phyloP scores from a whole-genome alignment of 768 basidiomycete genomes.

The Boletus huronensis region DNA sequence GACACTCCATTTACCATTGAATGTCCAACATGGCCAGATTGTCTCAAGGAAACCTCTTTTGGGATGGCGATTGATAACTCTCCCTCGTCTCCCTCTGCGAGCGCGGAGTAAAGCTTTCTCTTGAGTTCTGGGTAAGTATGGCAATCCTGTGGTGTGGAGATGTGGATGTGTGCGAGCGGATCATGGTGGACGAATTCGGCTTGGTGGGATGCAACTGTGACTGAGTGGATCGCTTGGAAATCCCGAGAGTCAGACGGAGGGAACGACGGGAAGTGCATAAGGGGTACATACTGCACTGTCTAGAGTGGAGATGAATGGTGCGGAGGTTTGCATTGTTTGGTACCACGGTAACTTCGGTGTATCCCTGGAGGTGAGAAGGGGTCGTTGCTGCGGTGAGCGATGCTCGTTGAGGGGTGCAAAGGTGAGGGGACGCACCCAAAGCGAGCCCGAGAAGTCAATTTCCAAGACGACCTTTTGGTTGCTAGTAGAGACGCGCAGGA shows the following conservation, averaged over 20 bases:
- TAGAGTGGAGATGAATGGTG: constrained; percentile 83
- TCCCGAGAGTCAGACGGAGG: constrained; percentile 21
- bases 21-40: constrained; percentile 45
- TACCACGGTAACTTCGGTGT: constrained; percentile 87
- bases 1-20: constrained; percentile 38
- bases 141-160: constrained; percentile 71
- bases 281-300: constrained; percentile 72
- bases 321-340: constrained; percentile 77
- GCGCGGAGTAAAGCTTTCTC: constrained; percentile 84
- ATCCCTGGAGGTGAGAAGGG: constrained; percentile 53
- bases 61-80: constrained; percentile 90
- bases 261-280: constrained; percentile 10
- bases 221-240: constrained; percentile 60
- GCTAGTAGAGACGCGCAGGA: constrained; percentile 65
- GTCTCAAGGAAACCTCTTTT: constrained; percentile 62
- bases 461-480: constrained; percentile 96
- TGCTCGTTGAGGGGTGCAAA: constrained; percentile 12
- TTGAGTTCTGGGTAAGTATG: constrained; percentile 92
- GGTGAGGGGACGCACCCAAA: constrained; percentile 60
- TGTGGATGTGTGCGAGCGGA: constrained; percentile 61
- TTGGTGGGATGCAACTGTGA: constrained; percentile 66
- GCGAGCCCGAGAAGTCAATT: constrained; percentile 84
- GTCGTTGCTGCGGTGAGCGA: constrained; percentile 21
- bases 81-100: constrained; percentile 90
- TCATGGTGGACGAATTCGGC: constrained; percentile 81